These are phyloP conservation scores for Trichoderma atroviride DNA, from an alignment of 2,329 filamentous ascomycete species.

Conservation along the genomic window DNA sequence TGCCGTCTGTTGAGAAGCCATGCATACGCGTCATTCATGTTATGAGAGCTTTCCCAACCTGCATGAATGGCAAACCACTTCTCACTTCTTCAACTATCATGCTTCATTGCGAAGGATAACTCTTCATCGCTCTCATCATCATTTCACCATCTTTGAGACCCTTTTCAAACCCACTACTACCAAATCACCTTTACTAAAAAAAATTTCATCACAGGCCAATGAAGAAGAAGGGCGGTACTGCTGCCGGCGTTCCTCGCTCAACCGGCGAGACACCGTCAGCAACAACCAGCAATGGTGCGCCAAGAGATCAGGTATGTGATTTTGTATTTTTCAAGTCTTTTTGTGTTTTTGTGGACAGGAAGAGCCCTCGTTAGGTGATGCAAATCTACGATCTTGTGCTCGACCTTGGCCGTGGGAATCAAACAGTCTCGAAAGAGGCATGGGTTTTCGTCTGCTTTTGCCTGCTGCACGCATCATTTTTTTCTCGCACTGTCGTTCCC, in stretches of 20 bases:
- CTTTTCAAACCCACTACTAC: neutral
- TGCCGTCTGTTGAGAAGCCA: neutral
- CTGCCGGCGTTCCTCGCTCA: conserved; percentile 67
- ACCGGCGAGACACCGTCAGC: conserved; percentile 67
- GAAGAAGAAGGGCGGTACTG: conserved; percentile 72
- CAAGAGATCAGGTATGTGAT: conserved; percentile 56
- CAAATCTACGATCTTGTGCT: neutral
- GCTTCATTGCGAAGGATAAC: neutral
- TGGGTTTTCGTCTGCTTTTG: neutral
- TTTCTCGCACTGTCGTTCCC: conserved; percentile 22
- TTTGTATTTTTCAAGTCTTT: neutral
- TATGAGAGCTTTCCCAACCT: neutral
- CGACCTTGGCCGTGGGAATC: neutral
- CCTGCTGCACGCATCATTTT: neutral
- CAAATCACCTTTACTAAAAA: conserved; percentile 3
- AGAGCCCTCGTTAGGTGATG: neutral
- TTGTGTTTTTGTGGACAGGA: neutral
- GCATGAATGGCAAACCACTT: neutral
- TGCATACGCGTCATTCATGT: neutral
- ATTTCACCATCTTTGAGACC: neutral
- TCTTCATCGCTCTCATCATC: neutral
- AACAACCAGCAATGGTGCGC: conserved; percentile 55
- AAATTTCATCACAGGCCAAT: conserved; percentile 55
- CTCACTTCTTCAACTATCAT: neutral
- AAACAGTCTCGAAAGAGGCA: neutral